phyloP scores from a whole-genome alignment of 768 basidiomycete genomes.

The Dioszegia crocea region DNA sequence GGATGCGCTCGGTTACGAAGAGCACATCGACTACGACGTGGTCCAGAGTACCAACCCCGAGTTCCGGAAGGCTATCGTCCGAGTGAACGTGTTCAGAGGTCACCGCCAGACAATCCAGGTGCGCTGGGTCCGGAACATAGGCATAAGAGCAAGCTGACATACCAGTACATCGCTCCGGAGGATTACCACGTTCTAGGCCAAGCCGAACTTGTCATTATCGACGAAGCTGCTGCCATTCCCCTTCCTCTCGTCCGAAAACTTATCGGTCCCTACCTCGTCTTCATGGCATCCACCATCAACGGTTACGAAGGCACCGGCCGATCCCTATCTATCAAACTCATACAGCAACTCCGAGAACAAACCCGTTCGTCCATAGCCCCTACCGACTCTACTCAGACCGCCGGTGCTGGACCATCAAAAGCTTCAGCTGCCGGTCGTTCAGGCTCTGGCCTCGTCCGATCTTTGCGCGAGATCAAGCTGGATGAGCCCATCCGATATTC shows the following conservation, averaged over 20 bases:
- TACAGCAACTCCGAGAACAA: constrained; percentile 91
- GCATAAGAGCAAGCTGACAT: neutral
- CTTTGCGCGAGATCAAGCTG: constrained; percentile 87
- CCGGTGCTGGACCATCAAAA: constrained; percentile 49
- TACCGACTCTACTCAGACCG: constrained; percentile 53
- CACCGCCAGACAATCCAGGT: constrained; percentile 97
- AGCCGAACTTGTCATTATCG: constrained; percentile 94
- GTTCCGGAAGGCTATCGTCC: constrained; percentile 88
- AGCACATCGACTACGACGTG: constrained; percentile 98
- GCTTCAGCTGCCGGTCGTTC: constrained; percentile 47
- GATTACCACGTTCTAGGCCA: constrained; percentile 97
- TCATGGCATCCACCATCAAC: constrained; percentile 98
- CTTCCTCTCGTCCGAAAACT: constrained; percentile 91
- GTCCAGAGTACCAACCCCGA: constrained; percentile 91
- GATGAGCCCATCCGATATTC: constrained; percentile 92
- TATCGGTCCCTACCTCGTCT: constrained; percentile 89
- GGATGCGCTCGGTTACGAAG: constrained; percentile 90
- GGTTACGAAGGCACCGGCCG: constrained; percentile 99
- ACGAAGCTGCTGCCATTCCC: constrained; percentile 97
- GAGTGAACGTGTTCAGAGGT: constrained; percentile 87
- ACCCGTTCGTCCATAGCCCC: constrained; percentile 74
- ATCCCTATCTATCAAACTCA: constrained; percentile 92
- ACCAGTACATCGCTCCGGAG: constrained; percentile 93
- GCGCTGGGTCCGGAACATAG: constrained; percentile 8
- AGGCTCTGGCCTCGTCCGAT: constrained; percentile 56